Base-by-base conservation (phyloP, 768 basidiomycete species). In the Sutorius australiensis region DNA sequence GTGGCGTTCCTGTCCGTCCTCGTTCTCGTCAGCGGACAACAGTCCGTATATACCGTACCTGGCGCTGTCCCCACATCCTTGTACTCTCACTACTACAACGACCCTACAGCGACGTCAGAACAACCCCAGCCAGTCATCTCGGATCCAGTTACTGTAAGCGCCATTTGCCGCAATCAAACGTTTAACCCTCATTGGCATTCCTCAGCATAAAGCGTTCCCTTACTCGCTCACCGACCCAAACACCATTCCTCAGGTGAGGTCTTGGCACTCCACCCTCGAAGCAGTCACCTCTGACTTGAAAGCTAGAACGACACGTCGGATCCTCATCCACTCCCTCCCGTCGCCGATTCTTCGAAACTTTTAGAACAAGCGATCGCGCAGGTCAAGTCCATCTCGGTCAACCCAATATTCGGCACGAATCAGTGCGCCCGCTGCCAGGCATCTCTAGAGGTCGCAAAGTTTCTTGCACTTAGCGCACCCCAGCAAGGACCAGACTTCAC, bases 71-170 rank as follows among this genome's bases (percentile, higher is more conserved):
- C 87, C 2, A 85, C 85, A 2, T 78, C 83, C 6, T 69, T 77
- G 36, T 90, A 82, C 66, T 62, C 73, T n/a, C 63, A 74, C 47
- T 90, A 89, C 66, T 87, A 83, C 70, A 89, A 88, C 66, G 70
- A 78, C 57, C 86, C 88, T 31, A 89, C 86, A 1, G 83, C 80
- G 31, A 89, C 88, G 2, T 78, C 79, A 12, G 80, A 76, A 1
- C 88, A 90, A 63, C 82, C 82, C 4, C 88, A 90, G 68, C 88
- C 87, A n/a, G 76, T 88, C 53, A 78, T 90, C 34, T 80, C 86
- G 13, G 87, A 90, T 63, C 83, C 86, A 9, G 79, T 88, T 31
- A 77, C 78, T 27, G 87, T 87, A 46, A 46, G 69, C 50, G 6
- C 7, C 33, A 6, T 46, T 9, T 45, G 9, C 17, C n/a, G 33